A percentile compares a stretch with the other conserved stretches of the same genome.
Conservation (phyloP, 2,329 filamentous ascomycete species). For the Epichloe typhina region DNA sequence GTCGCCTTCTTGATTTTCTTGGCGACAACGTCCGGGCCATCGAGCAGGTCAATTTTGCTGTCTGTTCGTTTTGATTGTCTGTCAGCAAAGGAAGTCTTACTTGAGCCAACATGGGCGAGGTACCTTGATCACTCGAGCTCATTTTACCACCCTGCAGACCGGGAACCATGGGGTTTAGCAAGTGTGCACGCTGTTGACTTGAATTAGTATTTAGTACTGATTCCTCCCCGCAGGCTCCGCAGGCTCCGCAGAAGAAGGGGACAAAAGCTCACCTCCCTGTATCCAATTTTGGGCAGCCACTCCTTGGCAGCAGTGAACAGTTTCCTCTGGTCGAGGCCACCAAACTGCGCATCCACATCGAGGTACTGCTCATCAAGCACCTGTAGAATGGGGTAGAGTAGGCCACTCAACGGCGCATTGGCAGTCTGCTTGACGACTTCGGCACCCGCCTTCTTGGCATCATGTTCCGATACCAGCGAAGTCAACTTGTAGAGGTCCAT, state of each 20-base stretch:
- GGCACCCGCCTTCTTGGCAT: constrained; percentile 80
- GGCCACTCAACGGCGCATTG: constrained; percentile 51
- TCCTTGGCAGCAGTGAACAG: constrained; percentile 80
- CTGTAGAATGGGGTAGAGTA: constrained; percentile 48
- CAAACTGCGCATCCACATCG: constrained; percentile 77
- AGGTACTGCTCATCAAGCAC: constrained; percentile 85
- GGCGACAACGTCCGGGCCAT: constrained; percentile 56
- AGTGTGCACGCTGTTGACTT: constrained; percentile 19
- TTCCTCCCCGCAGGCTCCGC: neutral
- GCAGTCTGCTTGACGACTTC: constrained; percentile 89
- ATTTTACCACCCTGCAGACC: constrained; percentile 80
- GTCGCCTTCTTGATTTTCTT: constrained; percentile 83
- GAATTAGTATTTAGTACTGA: constrained; percentile 4
- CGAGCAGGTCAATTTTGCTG: constrained; percentile 89
- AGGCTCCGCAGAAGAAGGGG: too few relatives aligned
- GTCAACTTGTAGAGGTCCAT: constrained; percentile 80
- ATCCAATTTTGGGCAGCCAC: constrained; percentile 72
- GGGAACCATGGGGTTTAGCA: constrained; percentile 66
- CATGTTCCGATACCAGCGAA: constrained; percentile 58
- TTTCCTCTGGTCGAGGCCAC: constrained; percentile 75
- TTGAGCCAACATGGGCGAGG: neutral
- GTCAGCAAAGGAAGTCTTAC: neutral
- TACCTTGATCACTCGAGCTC: constrained; percentile 59
- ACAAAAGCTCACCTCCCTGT: constrained; percentile 41
- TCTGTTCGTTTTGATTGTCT: constrained; percentile 28